Evolutionary conservation across 2,329 filamentous ascomycete genomes (phyloP), one percentile per base, ranked within the genome.

Genomic region (Emericellopsis atlantica): DNA sequence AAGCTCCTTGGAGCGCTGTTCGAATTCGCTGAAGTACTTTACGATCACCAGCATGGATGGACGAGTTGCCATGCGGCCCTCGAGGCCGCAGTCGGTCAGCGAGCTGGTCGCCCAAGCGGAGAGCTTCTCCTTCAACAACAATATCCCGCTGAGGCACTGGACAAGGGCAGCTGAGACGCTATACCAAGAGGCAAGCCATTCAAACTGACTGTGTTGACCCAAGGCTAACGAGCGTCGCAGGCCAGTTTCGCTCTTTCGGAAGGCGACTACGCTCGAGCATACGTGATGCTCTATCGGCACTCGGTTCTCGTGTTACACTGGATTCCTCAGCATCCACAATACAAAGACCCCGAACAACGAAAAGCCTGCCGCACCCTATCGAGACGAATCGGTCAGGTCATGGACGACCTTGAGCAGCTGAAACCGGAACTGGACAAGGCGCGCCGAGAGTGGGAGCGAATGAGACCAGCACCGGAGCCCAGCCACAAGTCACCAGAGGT

Each of bases 261-360:
- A 60, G 81, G 82, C 52, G 89, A 95, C 60, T 78, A 87, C 48
- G 78, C 88, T 51, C 83, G 92, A 54, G 85, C 90, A 5, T 98
- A 94, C 59, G 74, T 95, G 41, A 78, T 96, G 44, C 75, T 94
- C n/a, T 86, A 92, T 56, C 80, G 92, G 50, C 88, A 94, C 62
- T 87, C 87, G 9, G 73, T 81, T 40, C 77, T 98, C n/a, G 76
- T 95, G 21, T 66, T 95, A 23, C 75, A 86, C 6, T 73, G 82
- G 41, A 69, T 98, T 8, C 71, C 76, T 0, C 72, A 66, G 2
- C 92, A 96, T 51, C 88, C 90, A 2, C 78, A 92, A 42, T 76
- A 76, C 36, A 81, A 75, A 49, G 72, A 77, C 7, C 70, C 76
- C 9, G 76, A 81, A 31, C 79, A 77, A 8, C 75, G 76, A 36